Base-by-base conservation (phyloP, 345 rosid genomes). In the Salix udensis region DNA sequence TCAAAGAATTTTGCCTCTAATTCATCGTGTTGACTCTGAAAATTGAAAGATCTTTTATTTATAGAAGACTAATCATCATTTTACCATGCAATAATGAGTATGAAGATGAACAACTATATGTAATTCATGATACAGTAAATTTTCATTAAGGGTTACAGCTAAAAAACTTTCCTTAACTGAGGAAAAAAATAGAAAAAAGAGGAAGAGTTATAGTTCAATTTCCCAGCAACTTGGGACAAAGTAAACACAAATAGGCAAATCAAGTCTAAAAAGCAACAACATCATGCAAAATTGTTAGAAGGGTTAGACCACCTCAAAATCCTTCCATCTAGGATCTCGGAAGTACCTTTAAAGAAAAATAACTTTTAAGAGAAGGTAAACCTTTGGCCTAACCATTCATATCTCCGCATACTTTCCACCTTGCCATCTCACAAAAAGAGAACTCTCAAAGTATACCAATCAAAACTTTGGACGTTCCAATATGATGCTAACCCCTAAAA, bases 1-100 rank as follows among this genome's bases (percentile, higher is more conserved):
- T 93, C 97, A 50, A 92, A 90, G 69, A 96, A 96, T 48, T 92
- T 92, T 5, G 93, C 89, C 87, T 92, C 98, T 37, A 96, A 58
- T 65, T 88, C 98, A 80, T 96, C 92, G 76, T 96, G 88, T 70
- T 92, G 87, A 77, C 90, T 80, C 99, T 96, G 91, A 31, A 78
- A 46, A 64, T 74, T 74, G 28, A 26, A 76, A 53, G 26, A 65
- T 1, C 10, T 16, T 60, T 2, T 14, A 65, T 65, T 30, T 2
- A 15, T 31, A 26, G 12, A 16, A 30, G 39, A 65, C 21, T 18
- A 26, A 5, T 39, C 39, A 65, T 39, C 5, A 15, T 24, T 65
- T 16, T 30, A 58, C 9, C 68, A 65, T 7, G 8, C 40, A 65
- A 16, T 18, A 39, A 12, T n/a, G 53, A 23, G 13, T 23, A 23